phyloP scores from a whole-genome alignment of 352 stramenopile genomes.

The Globisporangium viniferum region DNA sequence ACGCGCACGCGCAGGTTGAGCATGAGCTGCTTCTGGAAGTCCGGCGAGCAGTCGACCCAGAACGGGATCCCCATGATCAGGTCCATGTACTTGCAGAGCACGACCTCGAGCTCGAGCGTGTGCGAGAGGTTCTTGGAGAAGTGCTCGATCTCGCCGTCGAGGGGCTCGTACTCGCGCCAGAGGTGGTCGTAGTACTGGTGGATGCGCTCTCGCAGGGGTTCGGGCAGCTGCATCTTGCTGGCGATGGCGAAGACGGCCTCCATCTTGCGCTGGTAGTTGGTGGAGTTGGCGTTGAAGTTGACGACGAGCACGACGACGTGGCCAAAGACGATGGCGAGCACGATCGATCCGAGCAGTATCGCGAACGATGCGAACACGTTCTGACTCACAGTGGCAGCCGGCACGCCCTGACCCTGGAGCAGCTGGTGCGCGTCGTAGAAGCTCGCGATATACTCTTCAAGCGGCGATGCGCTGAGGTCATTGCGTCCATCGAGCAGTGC shows the following conservation, averaged over 20 bases:
- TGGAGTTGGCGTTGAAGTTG: conserved; percentile 55
- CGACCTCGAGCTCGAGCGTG: conserved; percentile 62
- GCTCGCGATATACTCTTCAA: too few relatives aligned
- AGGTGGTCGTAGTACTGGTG: conserved; percentile 73
- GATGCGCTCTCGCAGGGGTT: conserved; percentile 49
- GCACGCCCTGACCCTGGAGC: too few relatives aligned
- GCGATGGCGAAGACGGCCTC: conserved; percentile 58
- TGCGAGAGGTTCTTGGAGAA: conserved; percentile 60
- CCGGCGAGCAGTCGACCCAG: conserved; percentile 35
- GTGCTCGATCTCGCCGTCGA: conserved; percentile 46
- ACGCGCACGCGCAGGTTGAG: conserved; percentile 46
- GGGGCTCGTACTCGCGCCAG: conserved; percentile 61
- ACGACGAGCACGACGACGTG: conserved; percentile 56
- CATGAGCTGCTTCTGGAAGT: conserved; percentile 56
- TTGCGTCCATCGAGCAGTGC: too few relatives aligned
- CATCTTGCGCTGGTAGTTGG: conserved; percentile 65
- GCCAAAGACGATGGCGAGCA: not conserved
- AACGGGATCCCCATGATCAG: conserved; percentile 39
- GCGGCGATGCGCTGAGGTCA: too few relatives aligned
- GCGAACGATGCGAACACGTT: too few relatives aligned
- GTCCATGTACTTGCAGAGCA: conserved; percentile 70
- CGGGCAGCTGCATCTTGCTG: conserved; percentile 43
- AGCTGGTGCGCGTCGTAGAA: too few relatives aligned
- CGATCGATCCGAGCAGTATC: too few relatives aligned
- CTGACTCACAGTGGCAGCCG: too few relatives aligned